Percentiles rank a stretch among this genome's conserved stretches.
Conservation (phyloP, 225 moss, liverwort and hornwort genomes). For the Ulota crispa region DNA sequence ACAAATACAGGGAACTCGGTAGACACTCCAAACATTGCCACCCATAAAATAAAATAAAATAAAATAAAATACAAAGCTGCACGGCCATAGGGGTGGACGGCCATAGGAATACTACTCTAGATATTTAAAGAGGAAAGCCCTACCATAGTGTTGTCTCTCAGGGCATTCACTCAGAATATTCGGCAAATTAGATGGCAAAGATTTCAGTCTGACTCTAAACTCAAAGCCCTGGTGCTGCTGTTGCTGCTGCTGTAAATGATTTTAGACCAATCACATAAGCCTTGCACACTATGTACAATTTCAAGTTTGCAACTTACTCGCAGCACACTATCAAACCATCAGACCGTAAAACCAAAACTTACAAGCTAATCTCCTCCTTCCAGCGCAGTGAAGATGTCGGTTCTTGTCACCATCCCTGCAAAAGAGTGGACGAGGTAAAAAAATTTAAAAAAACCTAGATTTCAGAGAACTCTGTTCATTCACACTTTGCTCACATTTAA, state of each 20-base stretch:
- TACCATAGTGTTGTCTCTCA: not conserved
- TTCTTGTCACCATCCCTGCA: slow-evolving; percentile 84
- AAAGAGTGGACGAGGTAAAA: not conserved
- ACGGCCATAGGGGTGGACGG: not conserved
- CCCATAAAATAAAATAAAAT: not conserved
- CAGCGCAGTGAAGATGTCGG: slow-evolving; percentile 74
- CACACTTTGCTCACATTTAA: not conserved
- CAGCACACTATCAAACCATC: not conserved
- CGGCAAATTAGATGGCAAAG: slow-evolving; percentile 30
- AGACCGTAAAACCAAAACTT: not conserved
- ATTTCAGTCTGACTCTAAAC: slow-evolving; percentile 9
- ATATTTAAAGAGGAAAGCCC: slow-evolving; percentile 9
- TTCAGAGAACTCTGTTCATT: not conserved
- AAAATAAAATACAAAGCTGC: not conserved
- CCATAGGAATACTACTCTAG: not conserved
- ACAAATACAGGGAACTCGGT: not conserved
- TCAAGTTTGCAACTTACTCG: slow-evolving; percentile 1
- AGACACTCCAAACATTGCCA: not conserved
- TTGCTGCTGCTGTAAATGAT: not conserved
- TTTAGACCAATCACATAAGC: not conserved
- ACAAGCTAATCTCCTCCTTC: slow-evolving; percentile 27
- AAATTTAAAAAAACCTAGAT: not conserved
- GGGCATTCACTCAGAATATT: slow-evolving; percentile 32
- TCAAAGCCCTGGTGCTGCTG: not conserved
- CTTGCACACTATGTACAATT: slow-evolving; percentile 18